These are phyloP conservation scores for Ophiocordyceps camponoti-rufipedis DNA, from an alignment of 2,329 filamentous ascomycete species.

Conservation along the genomic window DNA sequence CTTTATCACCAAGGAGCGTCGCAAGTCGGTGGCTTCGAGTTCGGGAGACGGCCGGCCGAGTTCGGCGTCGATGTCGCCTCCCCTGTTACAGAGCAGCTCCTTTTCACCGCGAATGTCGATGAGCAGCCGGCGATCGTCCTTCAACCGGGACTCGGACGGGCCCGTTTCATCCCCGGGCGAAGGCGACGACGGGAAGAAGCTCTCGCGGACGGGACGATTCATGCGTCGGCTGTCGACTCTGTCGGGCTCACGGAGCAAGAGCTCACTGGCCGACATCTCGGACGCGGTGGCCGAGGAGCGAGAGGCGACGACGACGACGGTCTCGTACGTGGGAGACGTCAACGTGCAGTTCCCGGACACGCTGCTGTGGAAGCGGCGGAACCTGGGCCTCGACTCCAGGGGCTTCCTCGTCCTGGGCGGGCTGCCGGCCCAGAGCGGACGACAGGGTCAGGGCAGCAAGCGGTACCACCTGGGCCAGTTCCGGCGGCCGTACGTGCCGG, in stretches of 20 bases:
- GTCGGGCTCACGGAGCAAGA: conserved; percentile 27
- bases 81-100: conserved; percentile 21
- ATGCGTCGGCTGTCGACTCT: conserved; percentile 41
- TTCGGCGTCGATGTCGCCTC: conserved; percentile 29
- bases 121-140: conserved; percentile 38
- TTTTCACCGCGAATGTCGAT: conserved; percentile 44
- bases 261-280: conserved; percentile 23
- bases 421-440: conserved; percentile 34
- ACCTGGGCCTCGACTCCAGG: conserved; percentile 65
- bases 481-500: conserved; percentile 58
- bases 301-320: conserved; percentile 8
- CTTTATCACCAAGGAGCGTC: conserved; percentile 38
- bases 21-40: conserved; percentile 29
- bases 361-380: conserved; percentile 87
- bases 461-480: conserved; percentile 80
- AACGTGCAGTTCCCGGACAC: conserved; percentile 97
- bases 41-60: conserved; percentile 26
- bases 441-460: conserved; percentile 34
- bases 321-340: conserved; percentile 67
- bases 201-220: conserved; percentile 34
- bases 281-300: conserved; percentile 33
- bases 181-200: conserved; percentile 29
- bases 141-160: conserved; percentile 14
- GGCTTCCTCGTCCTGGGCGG: conserved; percentile 68
- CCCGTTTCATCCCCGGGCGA: conserved; percentile 23